Evolutionary conservation across 2,329 filamentous ascomycete genomes (phyloP).

Genomic region (Epichloe festucae): DNA sequence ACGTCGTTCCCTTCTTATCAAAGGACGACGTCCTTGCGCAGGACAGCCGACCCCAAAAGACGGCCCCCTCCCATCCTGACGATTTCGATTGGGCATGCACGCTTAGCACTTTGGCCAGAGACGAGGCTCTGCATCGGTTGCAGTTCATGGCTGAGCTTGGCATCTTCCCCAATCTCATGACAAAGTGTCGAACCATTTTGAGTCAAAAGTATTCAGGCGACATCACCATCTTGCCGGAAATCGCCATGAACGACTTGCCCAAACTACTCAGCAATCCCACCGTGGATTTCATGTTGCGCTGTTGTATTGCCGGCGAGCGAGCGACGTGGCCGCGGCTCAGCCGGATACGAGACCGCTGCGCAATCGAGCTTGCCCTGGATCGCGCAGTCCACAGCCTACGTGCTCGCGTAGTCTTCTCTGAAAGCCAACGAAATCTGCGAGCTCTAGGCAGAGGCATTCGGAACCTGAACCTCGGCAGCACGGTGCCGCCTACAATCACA

Average conservation of each 20-base stretch:
- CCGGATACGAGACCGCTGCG: conserved; percentile 73
- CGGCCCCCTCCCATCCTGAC: conserved; percentile 16
- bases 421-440: conserved; percentile 48
- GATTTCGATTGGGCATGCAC: conserved; percentile 49
- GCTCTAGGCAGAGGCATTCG: conserved; percentile 24
- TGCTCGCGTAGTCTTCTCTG: conserved; percentile 55
- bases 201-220: conserved; percentile 89
- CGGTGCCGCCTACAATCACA: neutral
- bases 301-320: conserved; percentile 64
- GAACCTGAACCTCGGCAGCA: conserved; percentile 12
- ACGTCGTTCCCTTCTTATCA: conserved; percentile 74
- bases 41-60: conserved; percentile 14
- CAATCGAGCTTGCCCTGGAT: conserved; percentile 77
- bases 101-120: conserved; percentile 60
- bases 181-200: conserved; percentile 67
- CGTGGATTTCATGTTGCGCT: conserved; percentile 70
- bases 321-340: conserved; percentile 88
- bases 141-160: conserved; percentile 71
- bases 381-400: conserved; percentile 57
- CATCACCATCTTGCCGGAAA: conserved; percentile 82
- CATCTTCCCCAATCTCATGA: conserved; percentile 64
- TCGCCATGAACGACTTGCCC: conserved; percentile 61
- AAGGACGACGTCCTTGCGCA: conserved; percentile 52
- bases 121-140: conserved; percentile 68
- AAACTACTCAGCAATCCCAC: conserved; percentile 74